These are phyloP conservation scores for Botryotinia calthae DNA, from an alignment of 2,329 filamentous ascomycete species.

Conservation along the genomic window DNA sequence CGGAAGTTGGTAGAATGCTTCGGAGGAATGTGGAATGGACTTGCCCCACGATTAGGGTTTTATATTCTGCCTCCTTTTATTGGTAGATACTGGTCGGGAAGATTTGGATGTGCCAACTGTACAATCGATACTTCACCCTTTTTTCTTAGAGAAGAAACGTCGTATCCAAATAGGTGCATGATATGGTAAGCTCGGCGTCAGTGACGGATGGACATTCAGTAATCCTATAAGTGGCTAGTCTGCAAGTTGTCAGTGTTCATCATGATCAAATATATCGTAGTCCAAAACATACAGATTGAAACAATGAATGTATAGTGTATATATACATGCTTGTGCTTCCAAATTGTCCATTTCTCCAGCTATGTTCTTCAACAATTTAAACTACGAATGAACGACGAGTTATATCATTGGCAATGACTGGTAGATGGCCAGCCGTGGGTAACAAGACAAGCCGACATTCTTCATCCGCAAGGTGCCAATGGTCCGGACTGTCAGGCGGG, in stretches of 20 bases:
- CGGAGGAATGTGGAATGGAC: conserved; percentile 4
- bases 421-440: not conserved
- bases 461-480: not conserved
- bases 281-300: not conserved
- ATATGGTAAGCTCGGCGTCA: conserved; percentile 1
- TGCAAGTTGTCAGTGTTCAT: not conserved
- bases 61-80: not conserved
- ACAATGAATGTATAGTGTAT: not conserved
- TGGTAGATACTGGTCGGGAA: conserved; percentile 10
- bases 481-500: not conserved
- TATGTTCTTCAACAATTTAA: not conserved
- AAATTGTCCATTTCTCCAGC: not conserved
- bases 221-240: not conserved
- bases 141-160: not conserved
- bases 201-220: not conserved
- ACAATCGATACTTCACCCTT: conserved; percentile 5
- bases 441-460: not conserved
- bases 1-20: conserved; percentile 9
- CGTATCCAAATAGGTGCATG: not conserved
- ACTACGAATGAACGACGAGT: not conserved
- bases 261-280: not conserved
- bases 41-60: conserved; percentile 4
- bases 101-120: conserved; percentile 13
- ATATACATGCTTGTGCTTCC: not conserved
- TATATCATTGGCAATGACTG: not conserved